These are phyloP conservation scores for Fonsecaea pugnacius DNA, from an alignment of 2,329 filamentous ascomycete species.

Conservation along the genomic window DNA sequence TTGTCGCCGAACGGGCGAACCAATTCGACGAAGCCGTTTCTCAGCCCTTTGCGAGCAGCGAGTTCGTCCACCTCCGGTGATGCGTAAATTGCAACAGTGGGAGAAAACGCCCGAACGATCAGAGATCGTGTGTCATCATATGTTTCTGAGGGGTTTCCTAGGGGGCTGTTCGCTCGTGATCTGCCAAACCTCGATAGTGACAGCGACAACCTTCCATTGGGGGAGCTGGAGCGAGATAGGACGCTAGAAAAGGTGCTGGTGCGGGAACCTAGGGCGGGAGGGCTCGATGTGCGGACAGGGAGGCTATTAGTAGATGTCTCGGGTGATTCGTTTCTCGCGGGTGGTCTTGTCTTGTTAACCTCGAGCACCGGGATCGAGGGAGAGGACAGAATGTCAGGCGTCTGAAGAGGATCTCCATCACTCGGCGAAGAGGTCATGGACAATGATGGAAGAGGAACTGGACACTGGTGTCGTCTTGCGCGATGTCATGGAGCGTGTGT, in stretches of 20 bases:
- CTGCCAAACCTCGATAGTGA: slow-evolving; percentile 56
- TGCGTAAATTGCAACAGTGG: slow-evolving; percentile 84
- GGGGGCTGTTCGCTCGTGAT: slow-evolving; percentile 50
- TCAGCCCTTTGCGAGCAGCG: slow-evolving; percentile 80
- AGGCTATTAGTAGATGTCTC: slow-evolving; percentile 59
- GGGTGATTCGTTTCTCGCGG: slow-evolving; percentile 57
- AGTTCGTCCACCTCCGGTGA: slow-evolving; percentile 84
- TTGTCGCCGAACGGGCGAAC: slow-evolving; percentile 88
- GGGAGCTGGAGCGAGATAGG: slow-evolving; percentile 70
- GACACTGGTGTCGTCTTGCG: slow-evolving; percentile 19
- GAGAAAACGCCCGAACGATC: slow-evolving; percentile 83
- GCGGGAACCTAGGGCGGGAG: slow-evolving; percentile 59
- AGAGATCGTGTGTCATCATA: slow-evolving; percentile 65
- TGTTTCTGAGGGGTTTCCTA: slow-evolving; percentile 59
- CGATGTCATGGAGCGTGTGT: slow-evolving; percentile 26
- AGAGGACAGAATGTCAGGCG: slow-evolving; percentile 22
- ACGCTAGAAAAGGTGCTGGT: slow-evolving; percentile 70
- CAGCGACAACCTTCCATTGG: slow-evolving; percentile 63
- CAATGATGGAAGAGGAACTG: slow-evolving; percentile 24
- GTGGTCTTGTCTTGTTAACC: slow-evolving; percentile 64
- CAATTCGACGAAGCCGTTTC: slow-evolving; percentile 79
- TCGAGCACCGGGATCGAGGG: slow-evolving; percentile 62
- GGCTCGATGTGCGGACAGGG: slow-evolving; percentile 64
- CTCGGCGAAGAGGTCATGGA: slow-evolving; percentile 38
- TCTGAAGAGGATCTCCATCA: slow-evolving; percentile 36